A percentile compares a stretch with the other conserved stretches of the same genome.
phyloP scores from a whole-genome alignment of 208 protist species.

The Acanthamoeba culbertsoni region DNA sequence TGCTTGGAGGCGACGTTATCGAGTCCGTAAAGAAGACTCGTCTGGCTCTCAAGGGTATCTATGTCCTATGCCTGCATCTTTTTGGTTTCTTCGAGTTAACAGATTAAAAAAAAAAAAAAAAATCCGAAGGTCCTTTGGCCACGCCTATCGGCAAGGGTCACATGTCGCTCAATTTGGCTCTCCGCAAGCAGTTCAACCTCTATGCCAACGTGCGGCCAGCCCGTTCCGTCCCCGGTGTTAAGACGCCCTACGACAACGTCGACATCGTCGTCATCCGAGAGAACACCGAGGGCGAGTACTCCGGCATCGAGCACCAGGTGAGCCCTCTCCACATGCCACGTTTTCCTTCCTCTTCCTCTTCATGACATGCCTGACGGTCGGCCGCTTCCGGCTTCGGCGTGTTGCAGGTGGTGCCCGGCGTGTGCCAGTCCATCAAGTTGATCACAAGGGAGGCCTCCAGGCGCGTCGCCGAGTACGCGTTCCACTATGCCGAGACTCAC shows the following conservation, averaged over 20 bases:
- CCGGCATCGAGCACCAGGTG: conserved; percentile 81
- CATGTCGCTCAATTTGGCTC: conserved; percentile 77
- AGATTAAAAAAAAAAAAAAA: too few species aligned
- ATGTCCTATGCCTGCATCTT: not conserved
- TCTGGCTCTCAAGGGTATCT: conserved; percentile 72
- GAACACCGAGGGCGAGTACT: conserved; percentile 88
- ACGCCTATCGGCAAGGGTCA: conserved; percentile 81
- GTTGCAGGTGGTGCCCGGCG: conserved; percentile 57
- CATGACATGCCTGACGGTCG: not conserved
- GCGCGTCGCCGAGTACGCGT: conserved; percentile 82
- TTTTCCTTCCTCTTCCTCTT: not conserved
- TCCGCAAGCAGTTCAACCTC: conserved; percentile 77
- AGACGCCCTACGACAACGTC: conserved; percentile 79
- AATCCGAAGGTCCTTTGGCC: conserved; percentile 64
- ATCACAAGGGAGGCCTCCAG: conserved; percentile 80
- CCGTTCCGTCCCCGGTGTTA: conserved; percentile 72
- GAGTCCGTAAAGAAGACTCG: conserved; percentile 68
- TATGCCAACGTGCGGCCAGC: conserved; percentile 80
- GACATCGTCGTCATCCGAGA: conserved; percentile 85
- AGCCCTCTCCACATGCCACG: conserved; percentile 64
- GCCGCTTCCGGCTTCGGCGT: too few species aligned
- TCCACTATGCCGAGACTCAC: conserved; percentile 78
- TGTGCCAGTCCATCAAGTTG: conserved; percentile 77
- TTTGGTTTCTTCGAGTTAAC: not conserved
- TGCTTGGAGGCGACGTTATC: conserved; percentile 50